Percentiles rank a stretch among this genome's conserved stretches.
These are phyloP conservation scores for Xylaria sp. DNA, from an alignment of 2,329 filamentous ascomycete genomes.

Conservation along the genomic window DNA sequence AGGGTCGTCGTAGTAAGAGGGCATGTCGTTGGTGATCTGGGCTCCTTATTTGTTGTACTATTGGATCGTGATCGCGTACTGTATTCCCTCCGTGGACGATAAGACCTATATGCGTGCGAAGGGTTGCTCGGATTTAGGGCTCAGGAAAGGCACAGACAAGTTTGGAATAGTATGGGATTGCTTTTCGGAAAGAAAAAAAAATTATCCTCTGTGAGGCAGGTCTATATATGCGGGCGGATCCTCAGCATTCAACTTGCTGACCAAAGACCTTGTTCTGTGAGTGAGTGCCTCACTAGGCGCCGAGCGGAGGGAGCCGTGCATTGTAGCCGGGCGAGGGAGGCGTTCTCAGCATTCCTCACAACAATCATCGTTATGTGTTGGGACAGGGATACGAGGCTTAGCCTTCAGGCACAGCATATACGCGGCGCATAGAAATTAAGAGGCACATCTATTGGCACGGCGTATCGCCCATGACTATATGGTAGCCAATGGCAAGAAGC, in stretches of 20 bases:
- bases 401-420: neutral
- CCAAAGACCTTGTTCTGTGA: neutral
- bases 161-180: no score
- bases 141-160: no score
- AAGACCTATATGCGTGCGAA: no score
- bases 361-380: neutral
- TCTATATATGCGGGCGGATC: constrained; percentile 6
- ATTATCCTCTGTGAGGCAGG: neutral
- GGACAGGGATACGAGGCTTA: constrained; percentile 10
- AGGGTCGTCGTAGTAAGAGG: constrained; percentile 13
- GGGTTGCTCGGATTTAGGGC: no score
- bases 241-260: neutral
- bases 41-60: no score
- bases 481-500: neutral
- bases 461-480: constrained; percentile 7
- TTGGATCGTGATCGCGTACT: neutral
- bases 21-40: constrained; percentile 24
- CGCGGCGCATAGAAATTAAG: neutral
- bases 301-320: constrained; percentile 1
- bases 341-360: neutral
- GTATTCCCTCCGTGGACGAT: neutral
- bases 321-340: constrained; percentile 12
- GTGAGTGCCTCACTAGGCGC: neutral
- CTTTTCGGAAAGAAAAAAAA: neutral
- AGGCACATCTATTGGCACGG: neutral